Evolutionary conservation across 75 land plant genomes (phyloP), one percentile per base, ranked within the genome.

Genomic region (Pinus taeda): DNA sequence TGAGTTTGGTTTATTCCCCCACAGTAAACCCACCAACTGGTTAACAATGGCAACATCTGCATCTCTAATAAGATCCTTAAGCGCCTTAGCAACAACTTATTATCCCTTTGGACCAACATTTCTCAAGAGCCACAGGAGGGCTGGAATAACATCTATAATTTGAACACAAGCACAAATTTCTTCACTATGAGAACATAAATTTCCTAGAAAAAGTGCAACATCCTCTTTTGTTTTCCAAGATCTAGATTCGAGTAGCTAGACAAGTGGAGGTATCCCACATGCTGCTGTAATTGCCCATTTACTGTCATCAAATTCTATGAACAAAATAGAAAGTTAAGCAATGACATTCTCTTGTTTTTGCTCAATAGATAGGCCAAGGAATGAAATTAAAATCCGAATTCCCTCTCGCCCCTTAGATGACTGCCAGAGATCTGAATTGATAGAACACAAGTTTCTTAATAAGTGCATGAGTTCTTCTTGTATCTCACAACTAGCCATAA

Each of bases 161-260:
- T 96, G 97, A 76, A 96, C 97, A 86, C 98, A 96, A 5, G 91
- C 98, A 74, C 97, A 88, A 20, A 93, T 96, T 57, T 96, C 98
- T 70, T 96, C 94, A 84, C 97, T 26, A 26, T 26, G 26, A 26
- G 26, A 26, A 26, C 0, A 96, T 36, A 96, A 84, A 57, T 92
- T 92, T 75, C 91, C 88, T 49, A 96, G 75, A 49, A 96, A 79
- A 73, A 79, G 57, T 22, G 85, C 83, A 8, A 79, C 55, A 26
- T 80, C 85, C 36, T 84, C 85, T 26, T 84, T 84, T 9, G 79
- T 83, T 39, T 89, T 90, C 37, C 81, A 80, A 6, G 98, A 95
- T 36, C 98, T 91, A 12, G 80, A 82, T 80, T 95, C 98, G 53
- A 95, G 65, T n/a, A 95, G 76, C 81, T 91, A 92, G 15, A 95